Evolutionary conservation across 2,329 filamentous ascomycete genomes (phyloP).

Genomic region (Lachnellula subtilissima): DNA sequence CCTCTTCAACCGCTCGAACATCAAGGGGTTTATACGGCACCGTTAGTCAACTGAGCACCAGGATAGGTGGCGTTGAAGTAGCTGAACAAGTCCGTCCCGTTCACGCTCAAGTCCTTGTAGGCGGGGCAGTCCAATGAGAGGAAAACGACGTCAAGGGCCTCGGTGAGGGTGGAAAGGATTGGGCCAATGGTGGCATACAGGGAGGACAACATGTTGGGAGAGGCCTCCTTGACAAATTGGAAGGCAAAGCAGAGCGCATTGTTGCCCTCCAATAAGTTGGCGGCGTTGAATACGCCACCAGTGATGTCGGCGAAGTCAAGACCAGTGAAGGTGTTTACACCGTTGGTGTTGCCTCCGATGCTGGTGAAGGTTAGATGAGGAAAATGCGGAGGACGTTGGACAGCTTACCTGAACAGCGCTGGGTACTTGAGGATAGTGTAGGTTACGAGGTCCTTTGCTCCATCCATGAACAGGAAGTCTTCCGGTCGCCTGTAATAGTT

Average conservation of each 20-base stretch:
- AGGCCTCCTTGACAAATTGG: slow-evolving; percentile 35
- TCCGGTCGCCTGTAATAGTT: not conserved
- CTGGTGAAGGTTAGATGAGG: slow-evolving; percentile 40
- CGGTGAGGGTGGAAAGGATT: not conserved
- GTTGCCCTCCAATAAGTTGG: slow-evolving; percentile 41
- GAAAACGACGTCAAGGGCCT: not conserved
- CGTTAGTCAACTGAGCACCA: too few relatives aligned
- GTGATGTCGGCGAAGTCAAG: slow-evolving; percentile 40
- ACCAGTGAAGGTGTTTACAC: slow-evolving; percentile 47
- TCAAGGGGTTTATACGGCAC: too few relatives aligned
- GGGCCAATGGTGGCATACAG: not conserved
- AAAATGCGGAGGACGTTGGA: fast-evolving
- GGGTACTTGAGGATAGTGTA: too few relatives aligned
- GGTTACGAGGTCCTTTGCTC: too few relatives aligned
- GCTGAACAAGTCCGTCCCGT: too few relatives aligned
- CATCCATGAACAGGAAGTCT: too few relatives aligned
- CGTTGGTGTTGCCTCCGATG: slow-evolving; percentile 49
- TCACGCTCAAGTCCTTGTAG: too few relatives aligned
- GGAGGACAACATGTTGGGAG: slow-evolving; percentile 37
- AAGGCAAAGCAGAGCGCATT: slow-evolving; percentile 42
- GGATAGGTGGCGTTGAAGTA: too few relatives aligned
- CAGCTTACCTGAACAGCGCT: too few relatives aligned
- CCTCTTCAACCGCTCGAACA: too few relatives aligned
- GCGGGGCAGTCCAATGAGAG: not conserved
- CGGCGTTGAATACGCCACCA: slow-evolving; percentile 40